A percentile compares a stretch with the other conserved stretches of the same genome.
These are phyloP conservation scores for Sarcodon sp. DNA, from an alignment of 768 basidiomycete genomes.

Conservation along the genomic window DNA sequence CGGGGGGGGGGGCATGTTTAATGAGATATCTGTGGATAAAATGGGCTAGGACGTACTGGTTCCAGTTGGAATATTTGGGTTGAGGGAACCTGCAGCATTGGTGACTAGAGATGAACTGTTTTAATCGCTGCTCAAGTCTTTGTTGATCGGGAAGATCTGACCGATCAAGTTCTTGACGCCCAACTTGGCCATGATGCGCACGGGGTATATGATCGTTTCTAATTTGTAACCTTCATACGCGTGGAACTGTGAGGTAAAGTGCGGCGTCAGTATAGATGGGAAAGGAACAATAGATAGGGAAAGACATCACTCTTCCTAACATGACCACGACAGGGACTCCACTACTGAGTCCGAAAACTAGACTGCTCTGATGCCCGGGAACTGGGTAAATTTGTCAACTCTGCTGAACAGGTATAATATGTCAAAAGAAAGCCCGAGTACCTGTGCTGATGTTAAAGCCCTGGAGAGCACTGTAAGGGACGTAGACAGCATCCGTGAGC, in stretches of 20 bases:
- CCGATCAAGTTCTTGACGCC: conserved; percentile 70
- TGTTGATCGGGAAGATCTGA: conserved; percentile 20
- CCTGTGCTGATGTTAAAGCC: conserved; percentile 75
- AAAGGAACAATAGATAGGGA: neutral
- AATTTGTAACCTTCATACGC: conserved; percentile 75
- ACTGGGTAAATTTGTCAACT: conserved; percentile 27
- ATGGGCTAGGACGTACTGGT: conserved; percentile 41
- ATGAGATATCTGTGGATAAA: neutral
- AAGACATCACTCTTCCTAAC: conserved; percentile 61
- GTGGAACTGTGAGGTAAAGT: conserved; percentile 44
- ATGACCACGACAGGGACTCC: conserved; percentile 80
- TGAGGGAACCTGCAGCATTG: conserved; percentile 79
- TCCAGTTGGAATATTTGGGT: conserved; percentile 60
- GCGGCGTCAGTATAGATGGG: neutral
- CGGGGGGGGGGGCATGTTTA: conserved; percentile 8
- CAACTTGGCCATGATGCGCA: conserved; percentile 65
- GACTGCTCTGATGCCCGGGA: conserved; percentile 63
- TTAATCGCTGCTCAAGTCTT: neutral
- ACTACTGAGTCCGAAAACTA: conserved; percentile 76
- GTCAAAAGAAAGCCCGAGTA: conserved; percentile 16
- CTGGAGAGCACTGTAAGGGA: conserved; percentile 56
- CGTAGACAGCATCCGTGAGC: conserved; percentile 39
- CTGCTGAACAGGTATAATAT: neutral
- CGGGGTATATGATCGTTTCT: conserved; percentile 60
- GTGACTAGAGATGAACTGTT: conserved; percentile 39